These are phyloP conservation scores for Sungouiella blattae DNA, from an alignment of 805 yeast genomes.

Conservation along the genomic window DNA sequence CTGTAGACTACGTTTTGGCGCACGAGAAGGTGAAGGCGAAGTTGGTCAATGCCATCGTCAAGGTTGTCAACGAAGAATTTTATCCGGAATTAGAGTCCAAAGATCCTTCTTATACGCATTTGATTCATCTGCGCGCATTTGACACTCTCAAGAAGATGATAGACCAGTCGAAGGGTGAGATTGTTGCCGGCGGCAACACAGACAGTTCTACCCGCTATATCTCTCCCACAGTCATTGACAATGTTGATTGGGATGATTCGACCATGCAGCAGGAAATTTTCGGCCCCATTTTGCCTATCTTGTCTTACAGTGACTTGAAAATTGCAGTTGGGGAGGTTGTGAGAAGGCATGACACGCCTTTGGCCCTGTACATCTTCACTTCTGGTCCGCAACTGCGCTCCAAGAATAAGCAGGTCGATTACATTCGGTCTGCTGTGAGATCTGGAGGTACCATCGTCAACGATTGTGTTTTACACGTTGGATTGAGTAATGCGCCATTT, in stretches of 20 bases:
- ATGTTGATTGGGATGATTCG: constrained; percentile 62
- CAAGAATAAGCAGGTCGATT: constrained; percentile 43
- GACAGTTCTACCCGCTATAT: constrained; percentile 45
- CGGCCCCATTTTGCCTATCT: constrained; percentile 80
- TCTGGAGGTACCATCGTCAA: constrained; percentile 73
- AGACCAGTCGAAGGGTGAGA: constrained; percentile 47
- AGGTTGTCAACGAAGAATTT: constrained; percentile 39
- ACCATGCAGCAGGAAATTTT: constrained; percentile 76
- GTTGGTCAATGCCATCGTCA: constrained; percentile 42
- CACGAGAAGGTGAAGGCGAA: constrained; percentile 54
- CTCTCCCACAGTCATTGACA: constrained; percentile 70
- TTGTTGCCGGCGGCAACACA: constrained; percentile 47
- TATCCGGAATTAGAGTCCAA: constrained; percentile 37
- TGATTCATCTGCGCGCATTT: constrained; percentile 55
- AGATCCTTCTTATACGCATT: constrained; percentile 47
- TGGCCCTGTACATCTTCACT: constrained; percentile 72
- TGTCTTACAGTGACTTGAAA: constrained; percentile 47
- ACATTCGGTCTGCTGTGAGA: constrained; percentile 50
- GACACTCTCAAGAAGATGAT: constrained; percentile 45
- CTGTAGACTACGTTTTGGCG: constrained; percentile 80
- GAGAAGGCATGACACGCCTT: constrained; percentile 64
- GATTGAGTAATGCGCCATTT: constrained; percentile 68
- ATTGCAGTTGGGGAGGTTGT: constrained; percentile 44
- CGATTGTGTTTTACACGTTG: constrained; percentile 72
- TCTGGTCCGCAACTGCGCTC: constrained; percentile 38